Evolutionary conservation across 2,329 filamentous ascomycete genomes (phyloP).

Genomic region (Xylogone sp.): DNA sequence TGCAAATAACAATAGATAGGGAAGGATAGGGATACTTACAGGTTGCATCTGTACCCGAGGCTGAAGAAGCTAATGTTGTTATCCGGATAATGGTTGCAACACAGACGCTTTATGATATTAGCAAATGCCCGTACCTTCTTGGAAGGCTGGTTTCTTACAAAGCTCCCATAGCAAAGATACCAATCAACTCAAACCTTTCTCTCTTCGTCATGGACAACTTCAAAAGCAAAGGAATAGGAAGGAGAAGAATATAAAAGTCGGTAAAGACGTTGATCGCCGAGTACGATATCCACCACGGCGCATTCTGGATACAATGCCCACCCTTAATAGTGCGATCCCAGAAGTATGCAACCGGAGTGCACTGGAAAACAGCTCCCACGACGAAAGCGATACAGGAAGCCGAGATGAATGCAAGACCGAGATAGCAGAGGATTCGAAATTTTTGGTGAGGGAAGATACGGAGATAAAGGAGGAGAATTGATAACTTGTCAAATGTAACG

Average conservation of each 20-base stretch:
- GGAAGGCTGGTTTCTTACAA: conserved; percentile 25
- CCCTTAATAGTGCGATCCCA: conserved; percentile 26
- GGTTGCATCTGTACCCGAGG: conserved; percentile 14
- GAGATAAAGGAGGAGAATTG: conserved; percentile 9
- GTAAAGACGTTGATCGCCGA: conserved; percentile 37
- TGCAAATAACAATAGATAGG: neutral
- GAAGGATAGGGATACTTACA: conserved; percentile 5
- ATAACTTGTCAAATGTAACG: conserved; percentile 2
- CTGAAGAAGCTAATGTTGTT: conserved; percentile 25
- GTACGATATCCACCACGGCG: conserved; percentile 34
- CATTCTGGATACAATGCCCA: conserved; percentile 21
- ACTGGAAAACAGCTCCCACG: conserved; percentile 18
- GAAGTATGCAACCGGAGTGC: conserved; percentile 23
- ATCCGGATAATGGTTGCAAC: conserved; percentile 29
- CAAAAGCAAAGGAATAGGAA: conserved; percentile 36
- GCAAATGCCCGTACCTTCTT: neutral
- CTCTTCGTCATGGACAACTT: conserved; percentile 31
- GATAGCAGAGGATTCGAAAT: conserved; percentile 1
- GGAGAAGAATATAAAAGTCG: conserved; percentile 38
- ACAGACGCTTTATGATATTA: conserved; percentile 19
- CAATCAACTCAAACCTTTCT: conserved; percentile 47
- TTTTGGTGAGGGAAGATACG: conserved; percentile 6
- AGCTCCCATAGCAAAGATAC: conserved; percentile 32
- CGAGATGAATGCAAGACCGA: neutral
- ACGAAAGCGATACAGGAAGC: conserved; percentile 10